Conservation (phyloP, 1,284 basidiomycete genomes). For the Paramarasmius palmivorus region DNA sequence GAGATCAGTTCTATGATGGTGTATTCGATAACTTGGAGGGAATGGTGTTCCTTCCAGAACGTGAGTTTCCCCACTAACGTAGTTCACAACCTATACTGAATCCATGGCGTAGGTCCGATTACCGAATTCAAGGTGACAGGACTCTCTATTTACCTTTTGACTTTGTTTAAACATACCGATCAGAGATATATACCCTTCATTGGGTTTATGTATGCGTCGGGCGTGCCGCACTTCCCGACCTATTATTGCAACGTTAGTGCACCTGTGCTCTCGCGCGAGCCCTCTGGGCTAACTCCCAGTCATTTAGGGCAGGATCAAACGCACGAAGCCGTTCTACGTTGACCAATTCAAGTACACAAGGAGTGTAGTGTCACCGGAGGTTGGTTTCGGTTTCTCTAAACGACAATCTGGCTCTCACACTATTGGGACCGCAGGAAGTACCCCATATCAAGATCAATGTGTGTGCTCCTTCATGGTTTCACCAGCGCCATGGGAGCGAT, state of each 20-base stretch:
- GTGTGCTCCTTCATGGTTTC: constrained; percentile 77
- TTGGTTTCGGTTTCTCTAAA: constrained; percentile 17
- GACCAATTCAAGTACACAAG: constrained; percentile 63
- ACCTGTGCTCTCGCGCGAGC: neutral
- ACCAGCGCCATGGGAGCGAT: constrained; percentile 66
- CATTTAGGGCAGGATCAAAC: constrained; percentile 58
- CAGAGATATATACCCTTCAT: constrained; percentile 53
- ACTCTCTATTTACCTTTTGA: neutral
- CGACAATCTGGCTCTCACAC: neutral
- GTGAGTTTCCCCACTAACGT: constrained; percentile 33
- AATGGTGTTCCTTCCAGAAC: constrained; percentile 54
- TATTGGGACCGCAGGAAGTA: constrained; percentile 46
- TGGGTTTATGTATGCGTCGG: constrained; percentile 37
- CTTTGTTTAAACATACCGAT: neutral
- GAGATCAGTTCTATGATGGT: constrained; percentile 58
- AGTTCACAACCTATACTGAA: constrained; percentile 8
- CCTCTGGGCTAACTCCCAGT: constrained; percentile 5
- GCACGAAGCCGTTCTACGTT: constrained; percentile 64
- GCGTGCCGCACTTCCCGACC: constrained; percentile 45
- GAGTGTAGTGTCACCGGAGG: constrained; percentile 52
- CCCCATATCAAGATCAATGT: constrained; percentile 74
- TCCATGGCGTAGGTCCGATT: constrained; percentile 34
- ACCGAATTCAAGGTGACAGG: constrained; percentile 40
- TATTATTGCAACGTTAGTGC: constrained; percentile 49
- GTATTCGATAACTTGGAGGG: constrained; percentile 66